These are phyloP conservation scores for Naegleria fowleri DNA, from an alignment of 208 protist genomes.

Conservation along the genomic window DNA sequence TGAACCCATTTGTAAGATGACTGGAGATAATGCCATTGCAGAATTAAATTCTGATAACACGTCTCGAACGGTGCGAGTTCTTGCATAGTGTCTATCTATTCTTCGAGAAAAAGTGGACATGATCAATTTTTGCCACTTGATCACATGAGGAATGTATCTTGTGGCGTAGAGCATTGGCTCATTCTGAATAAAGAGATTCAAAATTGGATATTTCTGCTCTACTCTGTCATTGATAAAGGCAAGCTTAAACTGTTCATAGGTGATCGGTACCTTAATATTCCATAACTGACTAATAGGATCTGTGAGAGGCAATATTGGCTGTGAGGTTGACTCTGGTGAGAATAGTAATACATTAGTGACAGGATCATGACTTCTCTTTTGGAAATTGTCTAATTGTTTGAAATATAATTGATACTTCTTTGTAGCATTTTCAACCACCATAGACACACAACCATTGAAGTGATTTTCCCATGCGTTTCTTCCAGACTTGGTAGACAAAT, in stretches of 20 bases:
- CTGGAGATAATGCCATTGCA: not conserved
- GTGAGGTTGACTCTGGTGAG: not conserved
- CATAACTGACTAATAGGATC: not conserved
- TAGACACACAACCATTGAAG: not conserved
- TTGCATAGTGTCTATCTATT: slow-evolving; percentile 11
- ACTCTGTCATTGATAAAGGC: not conserved
- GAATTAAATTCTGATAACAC: not conserved
- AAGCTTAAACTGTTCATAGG: not conserved
- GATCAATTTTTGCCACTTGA: slow-evolving; percentile 15
- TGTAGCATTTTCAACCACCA: not conserved
- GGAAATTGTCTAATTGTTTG: not conserved
- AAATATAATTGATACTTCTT: not conserved
- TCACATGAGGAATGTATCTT: not conserved
- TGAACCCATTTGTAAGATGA: not conserved
- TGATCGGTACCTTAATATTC: not conserved
- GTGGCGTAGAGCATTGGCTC: not conserved
- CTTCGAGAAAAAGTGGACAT: not conserved
- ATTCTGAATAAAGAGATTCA: not conserved
- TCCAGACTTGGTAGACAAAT: not conserved
- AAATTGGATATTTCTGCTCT: not conserved
- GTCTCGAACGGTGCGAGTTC: not conserved
- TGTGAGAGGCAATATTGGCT: not conserved
- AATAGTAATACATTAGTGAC: not conserved
- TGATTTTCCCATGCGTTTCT: not conserved
- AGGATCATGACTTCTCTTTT: not conserved